phyloP scores from a whole-genome alignment of 148 eudicot species.

The Fagopyrum homotropicum region DNA sequence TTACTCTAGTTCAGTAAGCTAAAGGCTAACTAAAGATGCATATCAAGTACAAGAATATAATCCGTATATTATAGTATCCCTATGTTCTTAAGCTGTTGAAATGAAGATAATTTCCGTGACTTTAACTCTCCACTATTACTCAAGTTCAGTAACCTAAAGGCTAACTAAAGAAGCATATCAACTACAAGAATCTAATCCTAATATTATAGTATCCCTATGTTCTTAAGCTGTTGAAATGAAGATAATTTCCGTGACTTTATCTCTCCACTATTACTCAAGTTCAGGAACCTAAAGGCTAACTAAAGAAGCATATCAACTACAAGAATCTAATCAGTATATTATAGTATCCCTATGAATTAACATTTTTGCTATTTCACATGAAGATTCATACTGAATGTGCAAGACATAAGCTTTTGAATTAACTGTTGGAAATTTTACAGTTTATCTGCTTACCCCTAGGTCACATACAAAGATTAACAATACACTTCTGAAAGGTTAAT shows the following conservation, averaged over 20 bases:
- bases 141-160: background rate
- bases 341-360: background rate
- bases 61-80: no score
- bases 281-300: background rate
- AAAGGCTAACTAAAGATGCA: no score
- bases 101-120: background rate
- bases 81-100: no score
- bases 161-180: background rate
- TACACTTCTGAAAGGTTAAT: background rate
- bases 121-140: background rate
- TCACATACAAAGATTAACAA: background rate
- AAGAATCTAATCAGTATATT: background rate
- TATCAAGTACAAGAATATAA: no score
- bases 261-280: background rate
- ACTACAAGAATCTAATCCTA: background rate
- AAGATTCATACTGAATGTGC: background rate
- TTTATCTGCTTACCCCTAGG: background rate
- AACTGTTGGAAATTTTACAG: background rate
- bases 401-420: background rate
- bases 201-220: no score
- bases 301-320: background rate
- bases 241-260: background rate
- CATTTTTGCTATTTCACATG: background rate
- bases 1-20: no score
- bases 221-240: no score